phyloP scores from a whole-genome alignment of 805 yeast species.

The Danielia reshetovae region DNA sequence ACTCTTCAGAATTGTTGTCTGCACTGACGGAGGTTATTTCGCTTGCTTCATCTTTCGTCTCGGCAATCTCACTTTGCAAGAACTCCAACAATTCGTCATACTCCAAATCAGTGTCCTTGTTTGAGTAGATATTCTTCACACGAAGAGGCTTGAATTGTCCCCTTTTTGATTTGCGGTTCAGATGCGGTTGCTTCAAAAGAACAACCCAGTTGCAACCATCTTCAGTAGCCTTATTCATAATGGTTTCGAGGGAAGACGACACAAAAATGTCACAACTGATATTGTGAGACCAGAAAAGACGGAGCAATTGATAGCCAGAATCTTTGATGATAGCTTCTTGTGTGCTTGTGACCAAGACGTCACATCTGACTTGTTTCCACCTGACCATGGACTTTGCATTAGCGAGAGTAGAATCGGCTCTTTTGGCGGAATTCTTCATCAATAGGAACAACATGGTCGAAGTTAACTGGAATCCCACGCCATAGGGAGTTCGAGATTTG shows the following conservation, averaged over 20 bases:
- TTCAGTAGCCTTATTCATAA: slow-evolving; percentile 53
- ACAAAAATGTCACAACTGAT: slow-evolving; percentile 65
- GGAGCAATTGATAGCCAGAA: slow-evolving; percentile 60
- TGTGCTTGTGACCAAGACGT: slow-evolving; percentile 73
- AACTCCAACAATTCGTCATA: slow-evolving; percentile 54
- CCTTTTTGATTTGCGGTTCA: slow-evolving; percentile 20
- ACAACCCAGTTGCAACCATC: slow-evolving; percentile 79
- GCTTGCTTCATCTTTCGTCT: slow-evolving; percentile 16
- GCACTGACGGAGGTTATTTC: neutral
- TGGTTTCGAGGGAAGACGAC: slow-evolving; percentile 52
- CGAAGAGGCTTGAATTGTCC: slow-evolving; percentile 69
- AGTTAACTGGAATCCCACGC: slow-evolving; percentile 85
- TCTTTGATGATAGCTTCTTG: slow-evolving; percentile 53
- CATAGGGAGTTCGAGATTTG: slow-evolving; percentile 34
- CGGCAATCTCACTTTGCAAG: slow-evolving; percentile 25
- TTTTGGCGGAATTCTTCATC: slow-evolving; percentile 41
- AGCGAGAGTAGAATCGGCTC: slow-evolving; percentile 35
- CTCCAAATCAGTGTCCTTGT: slow-evolving; percentile 69
- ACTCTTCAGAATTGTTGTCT: slow-evolving; percentile 4
- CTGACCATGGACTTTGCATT: slow-evolving; percentile 12
- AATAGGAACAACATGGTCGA: slow-evolving; percentile 37
- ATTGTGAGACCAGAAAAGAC: slow-evolving; percentile 68
- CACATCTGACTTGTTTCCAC: slow-evolving; percentile 57
- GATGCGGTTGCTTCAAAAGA: slow-evolving; percentile 63
- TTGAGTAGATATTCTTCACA: slow-evolving; percentile 57